Evolutionary conservation across 163 green algal genomes (phyloP).

Genomic region (Scenedesmus sp.): DNA sequence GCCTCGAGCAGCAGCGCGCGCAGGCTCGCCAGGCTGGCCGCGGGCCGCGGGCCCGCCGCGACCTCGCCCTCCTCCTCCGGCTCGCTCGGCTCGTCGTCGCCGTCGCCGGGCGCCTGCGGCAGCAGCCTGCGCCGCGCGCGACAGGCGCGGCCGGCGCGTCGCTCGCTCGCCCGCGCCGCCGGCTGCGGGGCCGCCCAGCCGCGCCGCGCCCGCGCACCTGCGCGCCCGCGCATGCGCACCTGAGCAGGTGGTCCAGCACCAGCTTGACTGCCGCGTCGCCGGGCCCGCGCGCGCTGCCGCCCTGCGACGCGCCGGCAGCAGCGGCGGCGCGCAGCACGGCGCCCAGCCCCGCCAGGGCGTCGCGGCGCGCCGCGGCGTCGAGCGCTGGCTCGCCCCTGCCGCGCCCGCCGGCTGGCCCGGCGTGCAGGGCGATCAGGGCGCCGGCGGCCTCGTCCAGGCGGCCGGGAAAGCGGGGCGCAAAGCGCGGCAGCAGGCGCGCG

Average conservation of each 20-base stretch:
- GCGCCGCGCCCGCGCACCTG: too few species aligned
- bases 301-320: too few species aligned
- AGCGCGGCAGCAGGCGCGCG: constrained; percentile 62
- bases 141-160: too few species aligned
- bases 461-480: constrained; percentile 49
- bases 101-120: not conserved
- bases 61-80: constrained; percentile 34
- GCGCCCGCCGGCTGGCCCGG: not conserved
- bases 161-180: too few species aligned
- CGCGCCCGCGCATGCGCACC: constrained; percentile 34
- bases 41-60: too few species aligned
- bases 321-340: constrained; percentile 51
- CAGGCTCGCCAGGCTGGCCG: not conserved
- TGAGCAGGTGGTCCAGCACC: constrained; percentile 54
- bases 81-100: constrained; percentile 20
- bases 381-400: constrained; percentile 1
- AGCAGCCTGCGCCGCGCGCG: constrained; percentile 5
- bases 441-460: constrained; percentile 44
- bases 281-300: constrained; percentile 5
- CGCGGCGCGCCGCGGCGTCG: constrained; percentile 33
- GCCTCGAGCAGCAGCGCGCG: not conserved
- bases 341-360: constrained; percentile 52
- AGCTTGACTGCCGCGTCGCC: constrained; percentile 48
- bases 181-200: too few species aligned
- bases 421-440: constrained; percentile 49